Evolutionary conservation across 2,329 filamentous ascomycete species (phyloP), one percentile per base, ranked within the genome.

Genomic region (Claviceps maximensis): DNA sequence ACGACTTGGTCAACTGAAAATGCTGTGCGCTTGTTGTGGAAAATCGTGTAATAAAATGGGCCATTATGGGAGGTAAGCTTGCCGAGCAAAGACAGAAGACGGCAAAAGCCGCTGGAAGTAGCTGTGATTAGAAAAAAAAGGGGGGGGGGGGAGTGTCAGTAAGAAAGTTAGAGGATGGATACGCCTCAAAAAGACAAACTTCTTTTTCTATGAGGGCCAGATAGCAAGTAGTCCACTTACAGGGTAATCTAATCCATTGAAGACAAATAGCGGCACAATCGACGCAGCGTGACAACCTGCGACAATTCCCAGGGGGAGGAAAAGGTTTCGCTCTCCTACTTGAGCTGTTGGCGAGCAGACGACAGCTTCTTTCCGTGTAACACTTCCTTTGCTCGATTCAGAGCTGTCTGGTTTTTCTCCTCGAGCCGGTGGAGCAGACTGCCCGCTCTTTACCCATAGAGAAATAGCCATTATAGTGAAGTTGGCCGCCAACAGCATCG

Each of bases 381-480:
- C 3, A 23, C 40, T 31, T 15, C 31, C 36, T 17, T 25, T 50
- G 27, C n/a, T 21, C 46, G 31, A 27, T 12, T 45, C 36, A 17
- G 40, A n/a, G 2, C 13, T 7, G n/a, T 8, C 19, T 8, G n/a
- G 25, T 31, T 31, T 19, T 13, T 25, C 19, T n/a, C 1, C 25
- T 48, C 8, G 38, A 19, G 13, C 23, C 27, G 47, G 49, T 8
- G 58, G n/a, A n/a, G 48, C 29, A 4, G 60, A 53, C 53, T 78
- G 78, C 1, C 91, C 91, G 61, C 88, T 95, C 67, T 87, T 83
- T 17, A 96, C 77, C 93, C 93, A 98, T n/a, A 96, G 74, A 17
- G 84, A 84, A 60, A 97, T 91, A 5, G 91, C 89, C 75, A 91
- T 95, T 65, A 98, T 91, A 31, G 87, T 95, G 64, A 97, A 97